Base-by-base conservation (phyloP, 2,329 filamentous ascomycete genomes). In the Mycosphaerella sp. region DNA sequence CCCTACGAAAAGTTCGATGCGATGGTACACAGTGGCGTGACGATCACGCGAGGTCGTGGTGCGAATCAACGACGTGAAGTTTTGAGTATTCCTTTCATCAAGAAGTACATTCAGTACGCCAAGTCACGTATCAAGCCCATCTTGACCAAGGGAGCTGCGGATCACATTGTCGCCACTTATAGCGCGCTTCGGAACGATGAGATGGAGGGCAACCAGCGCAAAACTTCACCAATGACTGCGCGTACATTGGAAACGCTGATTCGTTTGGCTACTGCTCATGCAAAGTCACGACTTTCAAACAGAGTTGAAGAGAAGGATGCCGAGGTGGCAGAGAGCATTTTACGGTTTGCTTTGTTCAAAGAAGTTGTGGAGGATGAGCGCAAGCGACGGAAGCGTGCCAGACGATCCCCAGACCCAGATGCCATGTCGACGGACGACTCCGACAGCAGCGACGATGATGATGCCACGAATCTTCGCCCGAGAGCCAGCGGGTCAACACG, bases 61-160 rank as follows among this genome's bases (percentile, higher is more conserved):
- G 75, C 85, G 26, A 83, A 82, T 63, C 87, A 87, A 70, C 86
- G 86, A 60, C 82, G 87, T 4, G 90, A 96, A 70, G 88, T 98
- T 11, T 77, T 98, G 51, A 95, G 88, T 73, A 96, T 98, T 57
- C 88, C 91, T 0, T 98, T 98, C 73, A 90, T 98, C 78, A 98
- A 98, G 76, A 98, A 98, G 74, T 98, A 96, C 72, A 95, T 98
- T 44, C 93, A 98, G 69, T 98, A 98, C 71, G 90, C 93, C 60
- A 98, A 98, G 76, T 87, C 82, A 36, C 80, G 93, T 67, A 81
- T 95, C 66, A 95, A 90, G 79, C 93, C 93, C 0, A 77, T 95
- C 40, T 76, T 98, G 58, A 95, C 91, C 0, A 89, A 93, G 67
- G 89, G 89, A 43, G 92, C 93, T 5, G 89, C 90, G 9, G 89